Evolutionary conservation across 1,284 basidiomycete species (phyloP).

Genomic region (Pyrrhoderma lamaoense): DNA sequence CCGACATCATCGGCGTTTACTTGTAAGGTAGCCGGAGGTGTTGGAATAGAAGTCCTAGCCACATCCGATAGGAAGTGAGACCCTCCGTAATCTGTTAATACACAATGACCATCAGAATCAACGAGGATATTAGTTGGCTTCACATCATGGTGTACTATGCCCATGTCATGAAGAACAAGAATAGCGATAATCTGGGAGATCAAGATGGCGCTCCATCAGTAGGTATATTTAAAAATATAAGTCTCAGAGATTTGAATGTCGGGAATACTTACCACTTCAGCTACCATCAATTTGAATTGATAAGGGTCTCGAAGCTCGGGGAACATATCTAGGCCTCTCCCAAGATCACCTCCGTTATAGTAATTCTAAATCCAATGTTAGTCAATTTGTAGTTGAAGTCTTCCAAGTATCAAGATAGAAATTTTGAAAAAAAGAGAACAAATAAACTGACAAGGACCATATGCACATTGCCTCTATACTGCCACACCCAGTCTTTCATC

Average conservation of each 20-base stretch:
- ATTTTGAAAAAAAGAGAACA: neutral
- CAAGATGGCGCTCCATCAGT: no score
- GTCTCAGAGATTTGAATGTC: neutral
- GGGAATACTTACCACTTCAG: conserved; percentile 10
- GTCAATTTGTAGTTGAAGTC: no score
- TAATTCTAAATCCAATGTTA: conserved; percentile 5
- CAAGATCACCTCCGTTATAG: conserved; percentile 11
- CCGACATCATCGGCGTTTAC: neutral
- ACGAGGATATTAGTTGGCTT: conserved; percentile 14
- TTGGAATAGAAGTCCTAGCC: neutral
- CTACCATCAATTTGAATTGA: conserved; percentile 12
- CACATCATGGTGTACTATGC: conserved; percentile 11
- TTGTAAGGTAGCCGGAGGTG: neutral
- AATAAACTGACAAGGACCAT: conserved; percentile 6
- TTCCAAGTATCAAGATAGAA: no score
- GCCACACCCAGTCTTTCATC: conserved; percentile 13
- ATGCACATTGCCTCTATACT: conserved; percentile 12
- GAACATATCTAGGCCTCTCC: conserved; percentile 1
- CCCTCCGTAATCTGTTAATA: conserved; percentile 11
- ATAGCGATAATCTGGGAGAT: conserved; percentile 9
- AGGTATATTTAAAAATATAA: no score
- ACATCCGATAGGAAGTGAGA: neutral
- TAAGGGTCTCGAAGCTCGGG: conserved; percentile 9
- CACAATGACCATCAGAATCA: conserved; percentile 13
- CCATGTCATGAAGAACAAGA: conserved; percentile 11